A percentile compares a stretch with the other conserved stretches of the same genome.
These are phyloP conservation scores for Aspergillus bombycis DNA, from an alignment of 2,329 filamentous ascomycete species.

Conservation along the genomic window DNA sequence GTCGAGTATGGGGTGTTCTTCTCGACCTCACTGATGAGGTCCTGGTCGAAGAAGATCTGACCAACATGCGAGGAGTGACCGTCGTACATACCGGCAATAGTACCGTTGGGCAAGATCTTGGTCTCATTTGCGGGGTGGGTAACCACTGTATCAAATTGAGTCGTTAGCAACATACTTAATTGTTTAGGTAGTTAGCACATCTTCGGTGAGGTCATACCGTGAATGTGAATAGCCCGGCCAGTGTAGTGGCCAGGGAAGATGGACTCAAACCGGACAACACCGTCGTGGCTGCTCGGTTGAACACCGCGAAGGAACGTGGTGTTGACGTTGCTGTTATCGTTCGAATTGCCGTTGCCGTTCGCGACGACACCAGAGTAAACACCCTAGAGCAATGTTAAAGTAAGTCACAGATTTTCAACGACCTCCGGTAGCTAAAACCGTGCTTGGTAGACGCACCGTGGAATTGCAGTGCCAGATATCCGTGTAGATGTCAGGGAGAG, in stretches of 20 bases:
- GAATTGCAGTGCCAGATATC: slow-evolving; percentile 49
- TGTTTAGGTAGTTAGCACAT: background rate
- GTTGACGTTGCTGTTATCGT: slow-evolving; percentile 46
- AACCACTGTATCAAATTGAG: slow-evolving; percentile 15
- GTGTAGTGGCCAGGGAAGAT: slow-evolving; percentile 53
- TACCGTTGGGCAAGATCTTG: background rate
- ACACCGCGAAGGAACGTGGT: slow-evolving; percentile 51
- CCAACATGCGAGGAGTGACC: background rate
- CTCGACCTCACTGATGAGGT: background rate
- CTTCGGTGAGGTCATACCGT: slow-evolving; percentile 24
- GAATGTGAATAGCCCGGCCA: slow-evolving; percentile 41
- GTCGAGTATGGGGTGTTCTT: background rate
- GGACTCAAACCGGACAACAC: slow-evolving; percentile 47
- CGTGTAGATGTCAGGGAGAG: slow-evolving; percentile 39
- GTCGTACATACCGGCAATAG: background rate
- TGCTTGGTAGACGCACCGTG: slow-evolving; percentile 28
- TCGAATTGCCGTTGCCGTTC: slow-evolving; percentile 39
- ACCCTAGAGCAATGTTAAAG: slow-evolving; percentile 26
- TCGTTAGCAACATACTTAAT: background rate
- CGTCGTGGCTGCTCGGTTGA: slow-evolving; percentile 45
- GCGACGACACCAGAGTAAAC: slow-evolving; percentile 44
- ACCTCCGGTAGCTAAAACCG: background rate
- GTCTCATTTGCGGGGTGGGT: slow-evolving; percentile 36
- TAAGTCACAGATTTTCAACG: background rate
- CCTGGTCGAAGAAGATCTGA: slow-evolving; percentile 2